Conservation (phyloP, 2,329 filamentous ascomycete species). For the Dactylonectria macrodidyma region DNA sequence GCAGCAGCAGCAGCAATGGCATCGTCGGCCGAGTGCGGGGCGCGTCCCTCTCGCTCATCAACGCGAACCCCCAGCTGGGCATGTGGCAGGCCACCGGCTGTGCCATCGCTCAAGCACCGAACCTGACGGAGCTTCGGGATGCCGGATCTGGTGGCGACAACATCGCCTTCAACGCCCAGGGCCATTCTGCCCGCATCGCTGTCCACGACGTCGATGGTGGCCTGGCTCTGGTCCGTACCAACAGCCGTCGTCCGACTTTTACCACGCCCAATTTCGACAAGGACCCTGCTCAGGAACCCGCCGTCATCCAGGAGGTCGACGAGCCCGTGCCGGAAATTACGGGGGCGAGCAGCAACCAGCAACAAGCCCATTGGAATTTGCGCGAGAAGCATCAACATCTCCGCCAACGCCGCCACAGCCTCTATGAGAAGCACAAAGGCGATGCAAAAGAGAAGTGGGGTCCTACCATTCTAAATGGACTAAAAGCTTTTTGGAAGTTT, state of each 20-base stretch:
- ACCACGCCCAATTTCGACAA: constrained; percentile 25
- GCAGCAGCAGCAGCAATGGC: constrained; percentile 13
- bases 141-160: constrained; percentile 45
- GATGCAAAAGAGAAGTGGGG: constrained; percentile 44
- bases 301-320: constrained; percentile 6
- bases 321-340: neutral
- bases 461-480: constrained; percentile 42
- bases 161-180: constrained; percentile 49
- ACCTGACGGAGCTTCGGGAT: constrained; percentile 48
- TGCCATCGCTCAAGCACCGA: constrained; percentile 50
- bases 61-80: constrained; percentile 49
- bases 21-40: constrained; percentile 45
- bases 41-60: constrained; percentile 47
- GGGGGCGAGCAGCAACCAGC: constrained; percentile 9
- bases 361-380: constrained; percentile 20
- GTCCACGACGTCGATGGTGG: constrained; percentile 43
- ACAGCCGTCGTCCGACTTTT: constrained; percentile 23
- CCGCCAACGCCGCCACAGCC: constrained; percentile 37
- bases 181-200: constrained; percentile 48
- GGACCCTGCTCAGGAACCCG: constrained; percentile 6
- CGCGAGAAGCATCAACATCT: constrained; percentile 30
- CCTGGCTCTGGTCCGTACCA: constrained; percentile 41
- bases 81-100: constrained; percentile 51
- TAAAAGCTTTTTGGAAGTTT: constrained; percentile 50
- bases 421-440: constrained; percentile 39